Conservation (phyloP, 352 stramenopile species). For the Stramenopiles sp. region DNA sequence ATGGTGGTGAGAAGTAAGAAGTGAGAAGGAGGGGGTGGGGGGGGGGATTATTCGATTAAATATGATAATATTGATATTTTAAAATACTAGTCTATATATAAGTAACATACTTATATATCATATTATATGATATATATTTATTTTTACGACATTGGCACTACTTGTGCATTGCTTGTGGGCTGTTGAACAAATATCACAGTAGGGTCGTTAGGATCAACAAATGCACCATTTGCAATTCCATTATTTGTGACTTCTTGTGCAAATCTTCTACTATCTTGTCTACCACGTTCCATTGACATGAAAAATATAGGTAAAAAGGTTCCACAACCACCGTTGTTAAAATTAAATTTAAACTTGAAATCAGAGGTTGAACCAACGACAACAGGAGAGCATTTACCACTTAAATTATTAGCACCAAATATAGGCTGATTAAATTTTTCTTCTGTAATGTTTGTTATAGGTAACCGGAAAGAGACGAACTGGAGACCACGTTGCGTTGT, state of each 20-base stretch:
- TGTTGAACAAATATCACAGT: background rate
- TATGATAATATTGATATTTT: too few species aligned
- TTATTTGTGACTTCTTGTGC: constrained; percentile 16
- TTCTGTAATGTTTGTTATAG: constrained; percentile 42
- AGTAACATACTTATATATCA: too few species aligned
- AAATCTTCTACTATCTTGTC: constrained; percentile 35
- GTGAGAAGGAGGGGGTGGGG: too few species aligned
- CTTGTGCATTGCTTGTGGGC: background rate
- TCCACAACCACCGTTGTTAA: constrained; percentile 51
- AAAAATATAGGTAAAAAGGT: constrained; percentile 56
- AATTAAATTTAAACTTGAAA: constrained; percentile 48
- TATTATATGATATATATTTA: too few species aligned
- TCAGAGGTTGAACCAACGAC: constrained; percentile 18
- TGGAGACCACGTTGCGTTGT: background rate
- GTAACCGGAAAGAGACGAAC: constrained; percentile 30
- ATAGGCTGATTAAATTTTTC: constrained; percentile 71
- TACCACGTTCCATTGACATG: constrained; percentile 39
- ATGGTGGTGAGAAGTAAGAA: too few species aligned
- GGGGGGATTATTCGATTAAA: too few species aligned
- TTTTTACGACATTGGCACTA: background rate
- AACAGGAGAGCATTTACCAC: constrained; percentile 37
- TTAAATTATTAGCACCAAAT: constrained; percentile 59
- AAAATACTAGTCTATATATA: too few species aligned
- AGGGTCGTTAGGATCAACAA: constrained; percentile 57
- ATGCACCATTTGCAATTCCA: constrained; percentile 52